Evolutionary conservation across 495 filamentous ascomycete species (phyloP).

Genomic region (Aspergillus steynii): DNA sequence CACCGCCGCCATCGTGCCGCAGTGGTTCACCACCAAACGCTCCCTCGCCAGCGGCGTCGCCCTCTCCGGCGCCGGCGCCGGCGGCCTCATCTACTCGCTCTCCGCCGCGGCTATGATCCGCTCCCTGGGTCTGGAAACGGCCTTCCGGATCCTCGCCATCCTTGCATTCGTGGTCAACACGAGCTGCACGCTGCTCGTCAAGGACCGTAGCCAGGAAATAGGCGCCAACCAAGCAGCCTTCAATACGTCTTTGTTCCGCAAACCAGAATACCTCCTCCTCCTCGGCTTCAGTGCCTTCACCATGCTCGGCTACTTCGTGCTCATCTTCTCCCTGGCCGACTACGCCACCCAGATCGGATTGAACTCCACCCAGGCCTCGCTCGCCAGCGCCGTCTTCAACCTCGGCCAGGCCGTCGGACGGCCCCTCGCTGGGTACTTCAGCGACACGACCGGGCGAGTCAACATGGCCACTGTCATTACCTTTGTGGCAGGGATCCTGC

Average conservation of each 20-base stretch:
- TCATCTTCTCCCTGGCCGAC: constrained; percentile 73
- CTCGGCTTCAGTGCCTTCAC: constrained; percentile 64
- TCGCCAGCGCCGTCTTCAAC: constrained; percentile 68
- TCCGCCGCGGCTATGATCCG: constrained; percentile 44
- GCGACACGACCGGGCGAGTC: constrained; percentile 65
- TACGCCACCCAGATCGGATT: constrained; percentile 67
- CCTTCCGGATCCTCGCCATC: constrained; percentile 69
- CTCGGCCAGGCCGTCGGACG: constrained; percentile 63
- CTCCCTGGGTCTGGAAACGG: constrained; percentile 59
- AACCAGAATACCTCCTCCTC: constrained; percentile 56
- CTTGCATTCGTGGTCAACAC: constrained; percentile 58
- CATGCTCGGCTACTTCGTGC: constrained; percentile 69
- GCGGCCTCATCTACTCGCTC: constrained; percentile 59
- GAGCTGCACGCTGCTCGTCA: constrained; percentile 57
- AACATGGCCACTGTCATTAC: constrained; percentile 66
- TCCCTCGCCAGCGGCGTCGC: constrained; percentile 69
- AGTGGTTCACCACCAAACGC: constrained; percentile 61
- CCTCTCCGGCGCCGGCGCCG: constrained; percentile 65
- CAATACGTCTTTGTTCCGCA: constrained; percentile 54
- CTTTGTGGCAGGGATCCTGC: constrained; percentile 57
- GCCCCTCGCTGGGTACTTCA: constrained; percentile 65
- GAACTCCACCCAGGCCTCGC: constrained; percentile 57
- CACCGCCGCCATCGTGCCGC: constrained; percentile 57
- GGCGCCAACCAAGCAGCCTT: constrained; percentile 41
- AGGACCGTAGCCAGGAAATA: constrained; percentile 56